Conservation (phyloP, 2,329 filamentous ascomycete genomes). For the Acephala macrosclerotiorum region DNA sequence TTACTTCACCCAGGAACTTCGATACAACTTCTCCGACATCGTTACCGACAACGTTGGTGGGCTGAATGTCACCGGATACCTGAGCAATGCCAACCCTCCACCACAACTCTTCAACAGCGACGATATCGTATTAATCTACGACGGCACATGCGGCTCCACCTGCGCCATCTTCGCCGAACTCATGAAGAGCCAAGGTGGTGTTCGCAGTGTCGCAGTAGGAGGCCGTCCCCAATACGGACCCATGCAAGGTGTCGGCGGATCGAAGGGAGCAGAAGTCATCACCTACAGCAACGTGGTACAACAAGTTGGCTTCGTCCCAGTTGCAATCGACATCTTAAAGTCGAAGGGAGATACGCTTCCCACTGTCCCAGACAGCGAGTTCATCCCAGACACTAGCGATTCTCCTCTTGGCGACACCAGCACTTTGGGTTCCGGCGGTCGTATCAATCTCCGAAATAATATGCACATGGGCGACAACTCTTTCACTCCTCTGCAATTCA, state of each 20-base stretch:
- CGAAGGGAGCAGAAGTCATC: conserved; percentile 23
- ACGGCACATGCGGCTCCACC: conserved; percentile 23
- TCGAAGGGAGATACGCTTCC: not conserved
- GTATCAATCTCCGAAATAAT: conserved; percentile 8
- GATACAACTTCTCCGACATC: conserved; percentile 19
- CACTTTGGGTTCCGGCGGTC: not conserved
- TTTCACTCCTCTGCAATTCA: conserved; percentile 22
- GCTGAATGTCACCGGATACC: conserved; percentile 40
- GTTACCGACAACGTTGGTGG: conserved; percentile 14
- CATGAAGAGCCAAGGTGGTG: conserved; percentile 19
- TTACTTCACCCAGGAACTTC: conserved; percentile 17
- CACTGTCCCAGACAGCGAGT: not conserved
- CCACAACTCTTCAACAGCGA: conserved; percentile 46
- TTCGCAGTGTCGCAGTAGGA: conserved; percentile 4
- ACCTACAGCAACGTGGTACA: conserved; percentile 4
- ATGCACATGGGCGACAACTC: conserved; percentile 11
- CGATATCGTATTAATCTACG: conserved; percentile 46
- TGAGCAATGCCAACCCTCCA: conserved; percentile 30
- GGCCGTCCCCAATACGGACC: conserved; percentile 19
- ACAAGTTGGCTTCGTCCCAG: not conserved
- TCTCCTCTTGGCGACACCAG: conserved; percentile 9
- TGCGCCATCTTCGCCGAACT: conserved; percentile 22
- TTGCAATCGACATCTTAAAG: not conserved
- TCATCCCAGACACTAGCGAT: not conserved
- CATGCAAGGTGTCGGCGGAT: conserved; percentile 26